These are phyloP conservation scores for Leishmania lainsoni DNA, from an alignment of 208 protist genomes.

Conservation along the genomic window DNA sequence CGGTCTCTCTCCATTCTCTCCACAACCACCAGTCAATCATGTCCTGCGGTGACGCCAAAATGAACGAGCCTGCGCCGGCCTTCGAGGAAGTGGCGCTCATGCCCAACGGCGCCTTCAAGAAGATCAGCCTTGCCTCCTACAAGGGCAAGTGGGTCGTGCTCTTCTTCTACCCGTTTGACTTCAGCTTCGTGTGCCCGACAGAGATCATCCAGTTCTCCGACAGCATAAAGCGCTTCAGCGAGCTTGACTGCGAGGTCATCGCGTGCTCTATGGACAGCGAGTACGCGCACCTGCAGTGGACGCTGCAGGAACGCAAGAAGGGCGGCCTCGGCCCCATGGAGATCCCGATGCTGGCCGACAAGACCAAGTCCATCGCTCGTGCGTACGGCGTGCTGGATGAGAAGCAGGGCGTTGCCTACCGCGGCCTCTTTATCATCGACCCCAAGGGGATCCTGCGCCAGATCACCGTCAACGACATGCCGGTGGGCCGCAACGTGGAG, in stretches of 20 bases:
- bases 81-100: constrained; percentile 93
- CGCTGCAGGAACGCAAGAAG: constrained; percentile 93
- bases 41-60: constrained; percentile 4
- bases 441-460: constrained; percentile 90
- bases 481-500: constrained; percentile 95
- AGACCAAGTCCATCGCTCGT: constrained; percentile 90
- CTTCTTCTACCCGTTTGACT: constrained; percentile 98
- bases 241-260: constrained; percentile 90
- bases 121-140: constrained; percentile 88
- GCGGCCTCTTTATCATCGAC: constrained; percentile 97
- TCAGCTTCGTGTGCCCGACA: constrained; percentile 98
- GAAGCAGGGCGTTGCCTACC: constrained; percentile 85
- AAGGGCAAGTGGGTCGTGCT: constrained; percentile 95
- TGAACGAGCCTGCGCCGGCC: constrained; percentile 86
- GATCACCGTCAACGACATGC: constrained; percentile 95
- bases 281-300: constrained; percentile 97
- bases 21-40: neutral
- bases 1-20: neutral
- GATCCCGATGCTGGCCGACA: constrained; percentile 96
- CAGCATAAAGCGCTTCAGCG: constrained; percentile 88
- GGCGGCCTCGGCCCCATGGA: constrained; percentile 97
- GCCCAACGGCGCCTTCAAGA: constrained; percentile 95
- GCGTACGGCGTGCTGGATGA: constrained; percentile 95
- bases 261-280: constrained; percentile 94
- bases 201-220: constrained; percentile 97